Evolutionary conservation across 495 filamentous ascomycete genomes (phyloP), one percentile per base, ranked within the genome.

Genomic region (Sabuloglossum arenarium): DNA sequence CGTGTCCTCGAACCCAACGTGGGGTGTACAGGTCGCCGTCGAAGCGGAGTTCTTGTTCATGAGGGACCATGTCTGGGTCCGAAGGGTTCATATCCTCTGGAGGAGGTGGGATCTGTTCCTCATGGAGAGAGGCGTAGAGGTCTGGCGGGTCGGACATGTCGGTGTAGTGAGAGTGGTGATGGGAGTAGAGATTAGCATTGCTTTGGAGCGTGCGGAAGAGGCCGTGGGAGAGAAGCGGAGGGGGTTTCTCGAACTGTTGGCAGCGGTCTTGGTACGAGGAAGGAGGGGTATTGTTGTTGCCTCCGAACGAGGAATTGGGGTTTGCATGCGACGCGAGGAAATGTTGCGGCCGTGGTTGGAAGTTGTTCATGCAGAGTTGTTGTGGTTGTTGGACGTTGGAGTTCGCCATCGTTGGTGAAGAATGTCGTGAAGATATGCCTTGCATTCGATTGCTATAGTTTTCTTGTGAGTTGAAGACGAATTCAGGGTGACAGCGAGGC

Each of bases 1-100:
- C 84, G 59, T 84, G 80, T 19, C 84, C 84, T 37, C 84, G 80
- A 23, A 88, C 81, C 80, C 82, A 88, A 51, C 68, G 73, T 1
- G 84, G 85, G 1, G 84, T 88, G 67, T 88, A 88, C 51, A 88
- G 67, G 57, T 88, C 84, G 39, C 80, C 82, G 53, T 80, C 78
- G 57, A 86, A 88, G 30, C 84, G 73, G n/a, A 86, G 68, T 52
- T 85, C 81, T 66, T 88, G 84, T 63, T 84, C 81, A 58, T 82
- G 81, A 12, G 82, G 82, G 19, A 75, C 69, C 56, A 85, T 70
- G 47, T 85, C 80, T 2, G 78, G 79, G 59, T 88, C 81, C 6
- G 71, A 72, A 23, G 83, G 80, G 60, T 83, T 79, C 80, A 87
- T 84, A 64, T 87, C 84, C 56, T 85, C 78, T 2, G 78, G 73